Conservation (phyloP, 768 basidiomycete species). For the Rubroboletus pulcherrimus region DNA sequence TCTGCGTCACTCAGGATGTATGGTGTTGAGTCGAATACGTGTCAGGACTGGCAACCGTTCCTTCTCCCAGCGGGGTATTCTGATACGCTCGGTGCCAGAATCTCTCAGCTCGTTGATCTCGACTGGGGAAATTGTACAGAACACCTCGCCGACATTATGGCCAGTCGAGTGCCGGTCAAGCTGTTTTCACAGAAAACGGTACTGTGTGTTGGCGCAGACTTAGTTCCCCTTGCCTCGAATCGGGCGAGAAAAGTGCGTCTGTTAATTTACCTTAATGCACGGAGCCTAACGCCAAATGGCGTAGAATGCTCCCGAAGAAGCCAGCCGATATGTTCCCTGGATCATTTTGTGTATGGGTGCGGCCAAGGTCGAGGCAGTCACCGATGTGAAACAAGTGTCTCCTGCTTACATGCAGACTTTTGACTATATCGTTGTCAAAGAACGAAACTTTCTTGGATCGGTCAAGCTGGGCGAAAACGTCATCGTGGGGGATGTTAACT, state of each 20-base stretch:
- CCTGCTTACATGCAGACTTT: constrained; percentile 33
- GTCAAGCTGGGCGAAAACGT: constrained; percentile 25
- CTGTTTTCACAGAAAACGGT: constrained; percentile 52
- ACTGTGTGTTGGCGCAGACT: constrained; percentile 56
- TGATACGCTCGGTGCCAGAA: constrained; percentile 35
- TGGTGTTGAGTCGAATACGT: constrained; percentile 15
- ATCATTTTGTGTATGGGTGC: constrained; percentile 83
- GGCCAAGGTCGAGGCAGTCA: constrained; percentile 59
- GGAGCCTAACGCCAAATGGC: neutral
- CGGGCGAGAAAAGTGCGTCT: constrained; percentile 23
- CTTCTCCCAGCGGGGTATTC: constrained; percentile 53
- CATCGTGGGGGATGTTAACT: constrained; percentile 52
- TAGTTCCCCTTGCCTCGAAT: constrained; percentile 42
- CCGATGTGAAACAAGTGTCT: constrained; percentile 37
- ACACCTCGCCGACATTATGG: constrained; percentile 57
- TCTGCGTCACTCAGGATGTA: neutral
- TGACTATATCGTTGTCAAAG: constrained; percentile 63
- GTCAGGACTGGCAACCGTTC: constrained; percentile 58
- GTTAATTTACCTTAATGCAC: neutral
- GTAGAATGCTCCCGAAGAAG: constrained; percentile 31
- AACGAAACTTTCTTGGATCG: constrained; percentile 29
- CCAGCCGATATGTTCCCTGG: constrained; percentile 48
- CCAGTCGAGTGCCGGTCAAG: constrained; percentile 53
- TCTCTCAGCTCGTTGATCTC: constrained; percentile 47
- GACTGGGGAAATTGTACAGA: constrained; percentile 49